Conservation (phyloP, 139 green algal species). For the Chlamydomonas applanata region DNA sequence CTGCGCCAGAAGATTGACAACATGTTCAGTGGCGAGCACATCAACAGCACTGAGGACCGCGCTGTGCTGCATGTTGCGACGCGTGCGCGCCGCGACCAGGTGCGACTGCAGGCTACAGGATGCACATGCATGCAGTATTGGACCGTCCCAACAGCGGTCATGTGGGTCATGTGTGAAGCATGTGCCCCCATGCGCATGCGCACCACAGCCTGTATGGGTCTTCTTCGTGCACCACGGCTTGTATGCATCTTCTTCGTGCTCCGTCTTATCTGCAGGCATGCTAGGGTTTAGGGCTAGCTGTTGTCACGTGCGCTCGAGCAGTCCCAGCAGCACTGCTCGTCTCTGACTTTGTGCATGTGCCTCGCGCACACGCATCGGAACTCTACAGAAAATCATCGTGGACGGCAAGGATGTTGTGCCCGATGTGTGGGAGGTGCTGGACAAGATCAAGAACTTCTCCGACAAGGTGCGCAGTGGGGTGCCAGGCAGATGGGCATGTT, state of each 20-base stretch:
- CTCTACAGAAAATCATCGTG: constrained; percentile 71
- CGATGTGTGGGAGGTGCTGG: constrained; percentile 95
- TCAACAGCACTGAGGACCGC: constrained; percentile 95
- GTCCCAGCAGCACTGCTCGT: neutral
- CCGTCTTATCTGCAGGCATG: no score
- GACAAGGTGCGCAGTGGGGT: no score
- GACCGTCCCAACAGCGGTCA: no score
- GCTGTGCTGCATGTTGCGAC: constrained; percentile 96
- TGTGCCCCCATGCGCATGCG: no score
- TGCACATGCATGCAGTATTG: neutral
- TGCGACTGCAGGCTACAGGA: constrained; percentile 9
- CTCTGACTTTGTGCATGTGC: no score
- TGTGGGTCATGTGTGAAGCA: no score
- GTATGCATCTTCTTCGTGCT: no score
- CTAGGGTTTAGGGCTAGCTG: neutral
- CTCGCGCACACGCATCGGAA: no score
- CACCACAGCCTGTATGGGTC: no score
- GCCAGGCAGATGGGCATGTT: no score
- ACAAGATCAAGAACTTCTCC: constrained; percentile 96
- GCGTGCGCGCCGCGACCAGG: constrained; percentile 76
- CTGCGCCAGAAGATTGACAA: constrained; percentile 90
- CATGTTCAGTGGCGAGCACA: constrained; percentile 94
- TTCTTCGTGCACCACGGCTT: no score
- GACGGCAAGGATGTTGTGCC: constrained; percentile 92
- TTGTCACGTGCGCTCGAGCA: neutral